Conservation (phyloP, 371 early-diverging fungal genomes). For the Mucor plumbeus region DNA sequence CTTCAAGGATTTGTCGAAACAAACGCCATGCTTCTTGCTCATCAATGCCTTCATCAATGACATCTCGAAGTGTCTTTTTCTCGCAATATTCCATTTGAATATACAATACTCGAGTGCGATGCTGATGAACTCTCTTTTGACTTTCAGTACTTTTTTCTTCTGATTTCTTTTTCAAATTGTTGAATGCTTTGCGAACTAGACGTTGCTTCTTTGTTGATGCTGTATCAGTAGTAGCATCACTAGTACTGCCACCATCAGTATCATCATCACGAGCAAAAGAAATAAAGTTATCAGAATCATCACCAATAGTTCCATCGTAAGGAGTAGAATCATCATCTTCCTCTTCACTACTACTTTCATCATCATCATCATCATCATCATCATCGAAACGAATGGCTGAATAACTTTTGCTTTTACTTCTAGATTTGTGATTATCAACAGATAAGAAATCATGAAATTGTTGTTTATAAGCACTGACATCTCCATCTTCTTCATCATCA, state of each 20-base stretch:
- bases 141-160: constrained; percentile 30
- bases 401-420: constrained; percentile 58
- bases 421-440: constrained; percentile 41
- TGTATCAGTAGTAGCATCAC: constrained; percentile 16
- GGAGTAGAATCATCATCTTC: constrained; percentile 21
- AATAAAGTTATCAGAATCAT: constrained; percentile 38
- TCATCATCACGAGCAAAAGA: constrained; percentile 36
- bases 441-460: constrained; percentile 62
- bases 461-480: constrained; percentile 56
- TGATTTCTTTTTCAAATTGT: constrained; percentile 27
- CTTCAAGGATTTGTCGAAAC: constrained; percentile 86
- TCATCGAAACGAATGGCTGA: constrained; percentile 57
- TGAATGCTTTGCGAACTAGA: constrained; percentile 16
- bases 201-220: constrained; percentile 17
- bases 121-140: constrained; percentile 29
- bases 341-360: constrained; percentile 32
- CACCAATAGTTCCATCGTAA: background rate
- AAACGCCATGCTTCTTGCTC: constrained; percentile 71
- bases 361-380: constrained; percentile 27
- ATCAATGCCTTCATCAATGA: constrained; percentile 84
- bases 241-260: background rate
- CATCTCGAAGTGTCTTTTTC: constrained; percentile 86
- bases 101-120: constrained; percentile 73
- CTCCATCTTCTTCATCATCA: constrained; percentile 54
- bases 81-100: constrained; percentile 99